Evolutionary conservation across 1,139 yeast species (phyloP), one percentile per base, ranked within the genome.

Genomic region (Insectozyma bohioensis): DNA sequence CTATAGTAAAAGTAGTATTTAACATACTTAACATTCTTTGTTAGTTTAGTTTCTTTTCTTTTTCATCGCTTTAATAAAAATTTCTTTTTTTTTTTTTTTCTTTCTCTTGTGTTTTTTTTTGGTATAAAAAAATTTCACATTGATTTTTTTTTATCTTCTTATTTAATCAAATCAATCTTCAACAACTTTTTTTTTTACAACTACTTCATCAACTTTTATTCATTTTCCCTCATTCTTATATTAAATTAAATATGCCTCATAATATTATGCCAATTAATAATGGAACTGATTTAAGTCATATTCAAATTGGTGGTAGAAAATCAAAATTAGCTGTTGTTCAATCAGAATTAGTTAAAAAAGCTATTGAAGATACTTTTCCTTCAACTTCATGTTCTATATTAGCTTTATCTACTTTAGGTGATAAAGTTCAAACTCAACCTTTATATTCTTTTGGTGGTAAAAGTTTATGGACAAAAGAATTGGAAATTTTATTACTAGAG

Each of bases 401-500:
- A 14, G 94, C 95, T 4, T 71, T 87, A 30, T 75, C 82, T 30
- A 92, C 98, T 1, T 68, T 92, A 26, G 98, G 97, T 16, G 98
- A 92, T 63, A 83, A 85, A 54, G 81, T 84, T 24, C 92, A 80
- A 54, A 75, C 75, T 49, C 82, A 80, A 51, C 97, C 98, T 4
- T 69, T 92, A 35, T 94, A 92, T 58, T 77, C 95, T 5, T 92
- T 92, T 61, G 97, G 97, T 23, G 98, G 98, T 17, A 92, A 92
- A 56, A 80, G 96, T 1, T 62, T 92, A 26, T 92, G 98, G 98
- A 92, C 98, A 8, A 85, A 87, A 53, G 98, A 92, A 58, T 70
- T 92, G 41, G 98, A 92, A 59, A 82, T 80, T 20, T 64, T 88
- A 35, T 65, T 92, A 35, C 68, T 85, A 45, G 75, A 74, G 42